Base-by-base conservation (phyloP, 192 early-diverging fungal species). In the Linnemannia zychae region DNA sequence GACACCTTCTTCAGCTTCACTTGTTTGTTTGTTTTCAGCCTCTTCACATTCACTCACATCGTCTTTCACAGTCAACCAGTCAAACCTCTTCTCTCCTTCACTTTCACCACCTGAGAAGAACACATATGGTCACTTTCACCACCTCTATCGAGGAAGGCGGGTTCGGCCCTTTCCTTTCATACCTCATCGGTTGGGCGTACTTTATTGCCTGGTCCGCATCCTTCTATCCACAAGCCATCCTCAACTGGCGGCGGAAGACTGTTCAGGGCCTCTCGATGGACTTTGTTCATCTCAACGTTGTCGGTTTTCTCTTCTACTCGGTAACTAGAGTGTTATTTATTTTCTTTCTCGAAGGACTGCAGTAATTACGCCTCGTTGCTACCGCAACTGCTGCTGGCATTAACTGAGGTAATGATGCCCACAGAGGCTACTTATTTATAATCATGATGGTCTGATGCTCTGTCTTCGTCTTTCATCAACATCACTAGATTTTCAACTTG, bases 261-360 rank as follows among this genome's bases (percentile, higher is more conserved):
- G 95, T 97, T 11, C 90, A 94, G 50, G 97, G 97, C 0, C 88
- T 99, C 38, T 99, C 97, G 4, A 90, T 97, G 34, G 97, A 99
- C 85, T 99, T 97, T 91, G 80, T 98, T 3, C 91, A 93, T 71
- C 93, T 96, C 80, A 99, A 99, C 79, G 88, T 96, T 22, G 88
- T 93, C 63, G 98, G 98, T 16, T 99, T 99, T 68, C 65, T 93
- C 0, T 97, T 93, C 82, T 99, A 99, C 77, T 89, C 96, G 31
- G 82, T 95, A 91, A 74, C 57, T 31, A 28, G 18, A 5, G 7
- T 33, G 36, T 38, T 52, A 38, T 46, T 24, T 15, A 22, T 34
- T 65, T 47, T 50, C 36, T 22, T 31, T 13, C 36, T n/a, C n/a
- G n/a, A n/a, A n/a, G n/a, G n/a, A n/a, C n/a, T n/a, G n/a, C n/a